Conservation (phyloP, 106 monocot species). For the Dioscorea alata region DNA sequence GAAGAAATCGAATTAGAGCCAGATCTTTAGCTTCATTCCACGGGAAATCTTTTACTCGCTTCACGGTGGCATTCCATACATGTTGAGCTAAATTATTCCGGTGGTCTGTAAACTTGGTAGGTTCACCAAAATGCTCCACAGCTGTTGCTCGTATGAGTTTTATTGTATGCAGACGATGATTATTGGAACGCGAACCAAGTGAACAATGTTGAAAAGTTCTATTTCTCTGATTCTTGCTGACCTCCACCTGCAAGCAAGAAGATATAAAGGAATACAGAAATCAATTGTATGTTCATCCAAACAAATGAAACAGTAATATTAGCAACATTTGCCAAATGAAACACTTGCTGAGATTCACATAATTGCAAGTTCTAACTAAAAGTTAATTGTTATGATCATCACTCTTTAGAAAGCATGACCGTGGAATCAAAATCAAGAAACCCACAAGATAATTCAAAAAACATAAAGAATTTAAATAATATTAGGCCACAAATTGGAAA, state of each 20-base stretch:
- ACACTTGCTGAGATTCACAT: neutral
- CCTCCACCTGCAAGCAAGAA: constrained; percentile 7
- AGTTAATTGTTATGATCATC: no score
- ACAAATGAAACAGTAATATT: neutral
- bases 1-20: constrained; percentile 15
- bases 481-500: no score
- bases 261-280: neutral
- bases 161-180: neutral
- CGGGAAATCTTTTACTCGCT: constrained; percentile 42
- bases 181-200: neutral
- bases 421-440: no score
- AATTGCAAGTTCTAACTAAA: no score
- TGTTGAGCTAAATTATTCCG: constrained; percentile 9
- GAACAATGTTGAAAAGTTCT: neutral
- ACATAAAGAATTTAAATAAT: no score
- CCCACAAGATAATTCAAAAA: no score
- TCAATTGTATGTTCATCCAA: neutral
- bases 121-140: constrained; percentile 13
- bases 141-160: constrained; percentile 7
- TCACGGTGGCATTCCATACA: constrained; percentile 7
- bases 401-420: no score
- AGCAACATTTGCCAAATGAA: neutral
- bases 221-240: neutral
- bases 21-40: constrained; percentile 47
- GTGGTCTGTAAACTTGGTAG: constrained; percentile 6